Evolutionary conservation across 23 red algal genomes (phyloP), one percentile per base, ranked within the genome.

Genomic region (Gracilaria domingensis): DNA sequence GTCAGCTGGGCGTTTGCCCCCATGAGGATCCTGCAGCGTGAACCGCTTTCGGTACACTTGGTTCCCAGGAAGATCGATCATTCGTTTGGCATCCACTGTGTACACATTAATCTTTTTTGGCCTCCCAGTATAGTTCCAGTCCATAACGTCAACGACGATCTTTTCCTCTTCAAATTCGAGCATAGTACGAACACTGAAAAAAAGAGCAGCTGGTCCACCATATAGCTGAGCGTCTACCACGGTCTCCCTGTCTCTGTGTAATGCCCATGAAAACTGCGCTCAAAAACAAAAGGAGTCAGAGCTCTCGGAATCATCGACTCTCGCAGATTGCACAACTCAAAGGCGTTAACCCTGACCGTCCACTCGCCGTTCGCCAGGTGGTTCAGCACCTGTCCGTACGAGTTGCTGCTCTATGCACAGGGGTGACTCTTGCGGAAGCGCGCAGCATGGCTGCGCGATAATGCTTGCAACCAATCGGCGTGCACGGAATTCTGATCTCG

Each of bases 201-300:
- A 53, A 93, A 91, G 48, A 96, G 88, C 71, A 93, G 38, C 80
- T 96, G 78, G 72, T 96, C 86, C 78, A 96, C 94, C 30, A 96
- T 84, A 39, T 88, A 96, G 14, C 80, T 85, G 59, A 93, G 82
- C 26, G 94, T 93, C 75, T 96, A 67, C 12, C 74, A 20, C 49
- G 85, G 83, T 20, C 76, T 69, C 59, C 91, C 86, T 1, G 94
- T 96, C 36, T 71, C 67, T 96, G 92, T 20, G 49, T 96, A 33
- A 79, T 87, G 11, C 88, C 88, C 80, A 96, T 84, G 14, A 87
- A 74, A 18, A 80, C 82, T n/a, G 88, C 86, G 1, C 9, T 32
- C 24, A 93, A 88, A 79, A 83, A 93, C 33, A n/a, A n/a, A n/a
- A n/a, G n/a, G 94, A 88, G 73, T 96, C 94, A 34, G 94, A 96